Percentiles rank a stretch among this genome's conserved stretches.
phyloP scores from a whole-genome alignment of 2,329 filamentous ascomycete species.

The Cercospora canescens region DNA sequence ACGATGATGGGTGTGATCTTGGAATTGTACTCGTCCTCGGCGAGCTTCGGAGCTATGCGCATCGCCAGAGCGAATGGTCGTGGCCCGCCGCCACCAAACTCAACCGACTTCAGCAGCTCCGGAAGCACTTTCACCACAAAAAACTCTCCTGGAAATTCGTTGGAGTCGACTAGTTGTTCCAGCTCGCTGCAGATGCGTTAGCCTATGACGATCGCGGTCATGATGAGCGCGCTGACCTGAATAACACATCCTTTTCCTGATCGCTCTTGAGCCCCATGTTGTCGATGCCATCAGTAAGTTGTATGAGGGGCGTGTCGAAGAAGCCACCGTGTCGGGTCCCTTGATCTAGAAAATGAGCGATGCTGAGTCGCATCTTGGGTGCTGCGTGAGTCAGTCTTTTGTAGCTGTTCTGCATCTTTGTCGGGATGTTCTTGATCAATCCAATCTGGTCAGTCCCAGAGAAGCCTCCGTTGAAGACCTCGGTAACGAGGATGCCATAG shows the following conservation, averaged over 20 bases:
- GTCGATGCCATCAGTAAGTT: constrained; percentile 88
- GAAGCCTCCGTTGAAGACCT: constrained; percentile 88
- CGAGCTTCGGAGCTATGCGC: constrained; percentile 85
- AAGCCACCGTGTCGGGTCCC: constrained; percentile 80
- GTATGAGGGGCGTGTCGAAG: constrained; percentile 90
- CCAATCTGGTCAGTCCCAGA: constrained; percentile 74
- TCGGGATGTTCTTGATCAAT: constrained; percentile 82
- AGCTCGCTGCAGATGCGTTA: constrained; percentile 61
- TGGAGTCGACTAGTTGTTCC: constrained; percentile 68
- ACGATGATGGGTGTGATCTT: constrained; percentile 84
- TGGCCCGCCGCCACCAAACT: constrained; percentile 92
- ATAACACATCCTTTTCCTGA: constrained; percentile 78
- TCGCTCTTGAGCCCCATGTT: constrained; percentile 87
- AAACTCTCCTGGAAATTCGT: constrained; percentile 96
- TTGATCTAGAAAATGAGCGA: constrained; percentile 86
- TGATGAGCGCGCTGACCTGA: constrained; percentile 56
- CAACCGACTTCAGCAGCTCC: constrained; percentile 96
- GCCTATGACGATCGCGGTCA: neutral
- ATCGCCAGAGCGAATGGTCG: constrained; percentile 86
- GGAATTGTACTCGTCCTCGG: constrained; percentile 83
- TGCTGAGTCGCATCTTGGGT: constrained; percentile 82
- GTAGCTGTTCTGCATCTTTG: constrained; percentile 87
- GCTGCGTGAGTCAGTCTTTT: constrained; percentile 85
- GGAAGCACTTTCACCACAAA: constrained; percentile 97
- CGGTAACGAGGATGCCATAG: constrained; percentile 79